A percentile compares a stretch with the other conserved stretches of the same genome.
These are phyloP conservation scores for Lepiota brunneoincarnata DNA, from an alignment of 768 basidiomycete species.

Conservation along the genomic window DNA sequence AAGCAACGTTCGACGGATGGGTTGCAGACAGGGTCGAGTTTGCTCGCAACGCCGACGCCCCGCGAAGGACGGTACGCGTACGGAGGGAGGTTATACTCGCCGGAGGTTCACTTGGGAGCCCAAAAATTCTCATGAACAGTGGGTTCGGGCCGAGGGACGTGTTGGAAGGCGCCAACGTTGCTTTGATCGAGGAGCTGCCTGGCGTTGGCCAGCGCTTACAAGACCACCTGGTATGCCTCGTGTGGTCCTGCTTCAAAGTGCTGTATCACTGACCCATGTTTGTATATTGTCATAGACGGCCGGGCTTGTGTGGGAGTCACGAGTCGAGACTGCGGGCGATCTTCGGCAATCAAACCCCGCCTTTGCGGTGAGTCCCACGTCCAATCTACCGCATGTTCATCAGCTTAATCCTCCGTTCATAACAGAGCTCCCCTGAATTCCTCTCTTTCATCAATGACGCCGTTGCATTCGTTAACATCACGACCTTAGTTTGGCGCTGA, in stretches of 20 bases:
- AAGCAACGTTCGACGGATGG: conserved; percentile 34
- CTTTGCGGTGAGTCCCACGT: conserved; percentile 24
- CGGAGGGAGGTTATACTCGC: conserved; percentile 49
- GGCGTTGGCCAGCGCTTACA: conserved; percentile 57
- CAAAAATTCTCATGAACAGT: conserved; percentile 48
- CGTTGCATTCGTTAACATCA: conserved; percentile 56
- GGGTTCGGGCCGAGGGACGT: conserved; percentile 53
- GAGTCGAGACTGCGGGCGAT: conserved; percentile 31
- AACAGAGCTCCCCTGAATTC: conserved; percentile 32
- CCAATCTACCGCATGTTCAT: background rate
- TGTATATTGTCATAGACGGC: conserved; percentile 19
- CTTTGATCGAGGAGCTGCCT: conserved; percentile 38
- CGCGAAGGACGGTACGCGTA: conserved; percentile 45
- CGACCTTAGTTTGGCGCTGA: conserved; percentile 37
- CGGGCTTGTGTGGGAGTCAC: conserved; percentile 23
- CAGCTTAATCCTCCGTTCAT: background rate
- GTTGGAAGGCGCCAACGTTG: conserved; percentile 39
- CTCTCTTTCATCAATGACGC: conserved; percentile 63
- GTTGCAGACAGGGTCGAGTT: conserved; percentile 39
- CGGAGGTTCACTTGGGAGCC: conserved; percentile 47
- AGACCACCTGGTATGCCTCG: conserved; percentile 42
- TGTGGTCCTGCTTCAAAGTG: background rate
- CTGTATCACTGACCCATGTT: background rate
- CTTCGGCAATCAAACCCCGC: conserved; percentile 24
- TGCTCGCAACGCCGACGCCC: conserved; percentile 29